These are phyloP conservation scores for Clavispora carvajalis DNA, from an alignment of 805 yeast genomes.

Conservation along the genomic window DNA sequence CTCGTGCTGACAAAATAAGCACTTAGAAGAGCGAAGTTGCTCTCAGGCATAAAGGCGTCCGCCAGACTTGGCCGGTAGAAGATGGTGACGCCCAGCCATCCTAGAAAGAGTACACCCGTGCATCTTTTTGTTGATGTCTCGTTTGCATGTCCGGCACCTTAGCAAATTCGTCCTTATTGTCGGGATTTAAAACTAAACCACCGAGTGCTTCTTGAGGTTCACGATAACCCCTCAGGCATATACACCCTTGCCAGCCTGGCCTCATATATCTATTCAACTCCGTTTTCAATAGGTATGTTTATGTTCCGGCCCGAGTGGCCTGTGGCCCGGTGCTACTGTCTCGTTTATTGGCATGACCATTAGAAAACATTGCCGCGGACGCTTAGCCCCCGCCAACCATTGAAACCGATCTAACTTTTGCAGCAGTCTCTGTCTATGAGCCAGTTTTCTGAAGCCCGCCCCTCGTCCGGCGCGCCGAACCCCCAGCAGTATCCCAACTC, in stretches of 20 bases:
- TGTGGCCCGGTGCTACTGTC: neutral
- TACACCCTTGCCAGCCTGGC: neutral
- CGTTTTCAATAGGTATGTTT: neutral
- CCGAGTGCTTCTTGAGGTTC: neutral
- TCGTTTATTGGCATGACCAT: neutral
- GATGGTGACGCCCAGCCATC: too few species aligned
- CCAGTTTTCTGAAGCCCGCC: slow-evolving; percentile 9
- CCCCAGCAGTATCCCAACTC: slow-evolving; percentile 3
- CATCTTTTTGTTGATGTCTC: neutral
- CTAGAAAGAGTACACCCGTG: neutral
- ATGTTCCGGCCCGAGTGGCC: neutral
- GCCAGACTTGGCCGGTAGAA: too few species aligned
- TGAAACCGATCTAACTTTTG: neutral
- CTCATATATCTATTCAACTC: neutral
- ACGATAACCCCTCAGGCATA: neutral
- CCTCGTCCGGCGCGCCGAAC: slow-evolving; percentile 6
- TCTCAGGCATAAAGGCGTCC: too few species aligned
- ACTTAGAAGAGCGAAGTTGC: too few species aligned
- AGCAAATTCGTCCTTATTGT: neutral
- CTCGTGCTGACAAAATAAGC: too few species aligned
- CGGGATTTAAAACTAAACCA: neutral
- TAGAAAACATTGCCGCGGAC: neutral
- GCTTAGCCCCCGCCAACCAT: neutral
- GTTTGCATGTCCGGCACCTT: neutral
- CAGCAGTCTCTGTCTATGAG: slow-evolving; percentile 3